Percentiles rank a stretch among this genome's conserved stretches.
These are phyloP conservation scores for Teunomyces pallodes DNA, from an alignment of 805 yeast species.

Conservation along the genomic window DNA sequence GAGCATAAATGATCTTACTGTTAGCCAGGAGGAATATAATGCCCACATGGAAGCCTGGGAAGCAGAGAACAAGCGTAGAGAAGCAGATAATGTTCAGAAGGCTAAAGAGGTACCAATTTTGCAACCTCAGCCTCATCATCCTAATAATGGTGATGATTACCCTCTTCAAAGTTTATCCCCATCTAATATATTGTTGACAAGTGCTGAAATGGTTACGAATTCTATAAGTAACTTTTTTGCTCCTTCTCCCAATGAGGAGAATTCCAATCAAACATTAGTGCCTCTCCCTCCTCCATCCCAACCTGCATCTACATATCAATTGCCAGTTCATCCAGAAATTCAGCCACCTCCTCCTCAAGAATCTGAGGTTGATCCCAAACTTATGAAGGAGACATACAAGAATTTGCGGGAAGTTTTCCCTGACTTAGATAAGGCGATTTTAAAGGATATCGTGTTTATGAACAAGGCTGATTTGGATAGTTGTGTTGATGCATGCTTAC, in stretches of 20 bases:
- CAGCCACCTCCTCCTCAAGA: constrained; percentile 3
- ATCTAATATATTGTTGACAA: constrained; percentile 36
- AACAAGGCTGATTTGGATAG: constrained; percentile 67
- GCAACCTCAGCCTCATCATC: constrained; percentile 21
- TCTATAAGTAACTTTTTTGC: constrained; percentile 44
- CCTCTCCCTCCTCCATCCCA: not conserved
- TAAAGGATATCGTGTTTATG: constrained; percentile 66
- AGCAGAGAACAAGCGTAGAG: constrained; percentile 29
- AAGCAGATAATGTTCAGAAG: constrained; percentile 13
- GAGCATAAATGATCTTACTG: constrained; percentile 55
- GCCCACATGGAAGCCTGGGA: constrained; percentile 53
- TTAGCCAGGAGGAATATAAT: constrained; percentile 57
- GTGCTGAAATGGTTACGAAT: constrained; percentile 52
- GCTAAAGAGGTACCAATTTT: not conserved
- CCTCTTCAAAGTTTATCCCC: constrained; percentile 29
- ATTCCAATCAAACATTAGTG: not conserved
- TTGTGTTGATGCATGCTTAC: constrained; percentile 63
- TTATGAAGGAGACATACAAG: constrained; percentile 30
- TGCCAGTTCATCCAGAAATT: constrained; percentile 4
- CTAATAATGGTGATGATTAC: constrained; percentile 1
- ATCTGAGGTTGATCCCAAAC: constrained; percentile 8
- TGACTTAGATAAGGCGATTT: constrained; percentile 59
- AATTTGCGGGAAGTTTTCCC: constrained; percentile 74
- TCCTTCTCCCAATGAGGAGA: constrained; percentile 30
- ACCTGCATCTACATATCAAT: not conserved